phyloP scores from a whole-genome alignment of 805 yeast species.

The Priceomyces carsonii region DNA sequence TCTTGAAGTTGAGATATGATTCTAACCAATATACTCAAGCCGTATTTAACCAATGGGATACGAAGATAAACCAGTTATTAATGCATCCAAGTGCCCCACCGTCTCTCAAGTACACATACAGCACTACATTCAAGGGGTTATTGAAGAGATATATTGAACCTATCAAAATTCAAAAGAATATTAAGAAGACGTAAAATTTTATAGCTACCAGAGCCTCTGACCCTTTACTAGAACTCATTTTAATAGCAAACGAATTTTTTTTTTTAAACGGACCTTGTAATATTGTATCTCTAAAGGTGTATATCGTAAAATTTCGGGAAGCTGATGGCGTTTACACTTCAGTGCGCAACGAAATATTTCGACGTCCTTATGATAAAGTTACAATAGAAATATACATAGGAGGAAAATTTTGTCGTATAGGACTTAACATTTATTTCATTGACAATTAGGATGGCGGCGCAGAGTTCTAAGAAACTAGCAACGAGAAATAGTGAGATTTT shows the following conservation, averaged over 20 bases:
- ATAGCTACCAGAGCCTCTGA: no score
- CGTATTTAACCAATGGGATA: constrained; percentile 48
- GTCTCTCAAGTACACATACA: constrained; percentile 17
- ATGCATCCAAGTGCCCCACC: constrained; percentile 13
- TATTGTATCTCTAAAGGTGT: no score
- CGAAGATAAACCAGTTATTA: constrained; percentile 31
- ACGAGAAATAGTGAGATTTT: constrained; percentile 37
- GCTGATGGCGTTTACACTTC: no score
- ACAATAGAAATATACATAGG: constrained; percentile 11
- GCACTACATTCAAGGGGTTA: constrained; percentile 17
- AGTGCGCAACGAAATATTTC: no score
- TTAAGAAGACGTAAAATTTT: not conserved
- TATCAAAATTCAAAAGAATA: constrained; percentile 22
- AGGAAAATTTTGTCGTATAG: no score
- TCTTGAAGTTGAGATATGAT: constrained; percentile 37
- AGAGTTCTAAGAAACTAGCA: constrained; percentile 56
- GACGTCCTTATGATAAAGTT: no score
- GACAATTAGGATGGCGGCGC: constrained; percentile 52
- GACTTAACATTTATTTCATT: no score
- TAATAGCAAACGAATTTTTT: no score
- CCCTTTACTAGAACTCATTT: no score
- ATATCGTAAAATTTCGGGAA: no score
- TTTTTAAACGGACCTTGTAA: no score
- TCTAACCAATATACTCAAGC: constrained; percentile 31
- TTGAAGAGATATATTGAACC: constrained; percentile 18